Evolutionary conservation across 129 eudicot species (phyloP).

Genomic region (Daucus carota): DH1_v3.0 NC_030386.2:39432501-39433000

Average conservation of each 20-base stretch:
- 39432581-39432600: constrained; percentile 94
- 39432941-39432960: constrained; percentile 89
- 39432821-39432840: constrained; percentile 65
- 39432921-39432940: constrained; percentile 89
- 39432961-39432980: constrained; percentile 76
- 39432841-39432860: constrained; percentile 68
- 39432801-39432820: background rate
- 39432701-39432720: background rate
- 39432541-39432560: constrained; percentile 48
- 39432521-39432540: constrained; percentile 54
- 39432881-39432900: constrained; percentile 66
- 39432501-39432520: constrained; percentile 82
- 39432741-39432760: background rate
- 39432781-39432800: background rate
- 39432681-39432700: background rate
- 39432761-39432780: background rate
- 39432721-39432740: background rate
- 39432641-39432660: background rate
- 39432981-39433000: constrained; percentile 77
- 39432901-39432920: constrained; percentile 64
- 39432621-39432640: constrained; percentile 49
- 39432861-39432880: constrained; percentile 61
- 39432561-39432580: constrained; percentile 48
- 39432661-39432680: background rate
- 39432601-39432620: constrained; percentile 86